These are phyloP conservation scores for Apiotrichum laibachii DNA, from an alignment of 1,284 basidiomycete species.

Conservation along the genomic window DNA sequence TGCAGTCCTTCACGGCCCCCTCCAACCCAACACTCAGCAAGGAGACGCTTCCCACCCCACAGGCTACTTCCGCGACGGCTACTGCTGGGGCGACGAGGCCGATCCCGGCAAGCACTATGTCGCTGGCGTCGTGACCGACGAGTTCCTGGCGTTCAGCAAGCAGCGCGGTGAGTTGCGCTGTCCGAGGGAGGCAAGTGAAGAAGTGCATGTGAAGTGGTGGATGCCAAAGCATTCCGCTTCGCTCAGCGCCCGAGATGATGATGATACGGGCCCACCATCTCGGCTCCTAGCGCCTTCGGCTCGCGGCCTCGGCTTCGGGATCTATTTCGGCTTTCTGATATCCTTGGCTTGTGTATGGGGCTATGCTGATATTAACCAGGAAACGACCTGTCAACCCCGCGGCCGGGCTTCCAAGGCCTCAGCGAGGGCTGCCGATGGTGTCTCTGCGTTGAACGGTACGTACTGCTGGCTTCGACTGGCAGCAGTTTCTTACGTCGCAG, in stretches of 20 bases:
- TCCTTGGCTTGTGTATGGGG: conserved; percentile 10
- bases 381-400: conserved; percentile 44
- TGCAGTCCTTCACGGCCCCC: conserved; percentile 39
- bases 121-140: conserved; percentile 41
- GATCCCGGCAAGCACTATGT: conserved; percentile 46
- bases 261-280: too few relatives aligned
- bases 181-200: not conserved
- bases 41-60: conserved; percentile 39
- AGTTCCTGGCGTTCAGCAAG: conserved; percentile 48
- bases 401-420: conserved; percentile 40
- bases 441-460: conserved; percentile 46
- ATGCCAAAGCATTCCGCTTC: too few relatives aligned
- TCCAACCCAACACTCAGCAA: conserved; percentile 36
- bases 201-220: not conserved
- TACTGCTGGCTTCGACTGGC: not conserved
- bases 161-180: conserved; percentile 29
- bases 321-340: not conserved
- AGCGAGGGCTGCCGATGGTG: conserved; percentile 49
- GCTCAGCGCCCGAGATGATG: too few relatives aligned
- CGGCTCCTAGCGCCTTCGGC: too few relatives aligned
- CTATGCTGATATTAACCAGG: conserved; percentile 20
- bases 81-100: conserved; percentile 38
- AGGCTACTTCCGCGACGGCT: conserved; percentile 45
- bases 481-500: conserved; percentile 16
- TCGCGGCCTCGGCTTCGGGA: too few relatives aligned